phyloP scores from a whole-genome alignment of 441 rosid species.

The Gossypium davidsonii region DNA sequence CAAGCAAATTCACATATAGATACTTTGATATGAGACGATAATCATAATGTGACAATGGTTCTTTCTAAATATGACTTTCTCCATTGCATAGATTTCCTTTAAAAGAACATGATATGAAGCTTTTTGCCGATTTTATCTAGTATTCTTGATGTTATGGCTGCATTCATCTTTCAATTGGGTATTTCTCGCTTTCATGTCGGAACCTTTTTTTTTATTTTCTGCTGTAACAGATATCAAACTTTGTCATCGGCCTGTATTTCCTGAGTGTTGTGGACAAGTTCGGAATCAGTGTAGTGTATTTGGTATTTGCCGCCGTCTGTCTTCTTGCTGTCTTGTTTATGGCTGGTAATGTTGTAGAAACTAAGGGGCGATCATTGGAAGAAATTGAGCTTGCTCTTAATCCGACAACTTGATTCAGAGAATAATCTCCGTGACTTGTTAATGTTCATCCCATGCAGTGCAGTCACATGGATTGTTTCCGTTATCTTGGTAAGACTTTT shows the following conservation, averaged over 20 bases:
- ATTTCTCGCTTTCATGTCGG: background rate
- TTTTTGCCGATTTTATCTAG: background rate
- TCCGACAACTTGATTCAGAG: conserved; percentile 28
- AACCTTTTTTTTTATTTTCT: conserved; percentile 17
- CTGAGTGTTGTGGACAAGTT: conserved; percentile 78
- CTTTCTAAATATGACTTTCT: background rate
- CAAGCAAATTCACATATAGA: background rate
- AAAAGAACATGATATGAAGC: background rate
- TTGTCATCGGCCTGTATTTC: conserved; percentile 86
- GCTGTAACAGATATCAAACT: conserved; percentile 70
- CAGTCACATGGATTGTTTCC: background rate
- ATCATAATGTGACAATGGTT: background rate
- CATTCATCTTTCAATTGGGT: background rate
- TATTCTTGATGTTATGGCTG: background rate
- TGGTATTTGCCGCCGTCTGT: conserved; percentile 75
- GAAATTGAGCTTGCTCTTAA: conserved; percentile 84
- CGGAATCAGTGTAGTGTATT: conserved; percentile 80
- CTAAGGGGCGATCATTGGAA: conserved; percentile 91
- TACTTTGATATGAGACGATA: background rate
- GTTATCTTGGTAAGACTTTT: background rate
- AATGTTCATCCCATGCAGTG: background rate
- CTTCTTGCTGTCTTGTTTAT: conserved; percentile 77
- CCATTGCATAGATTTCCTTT: background rate
- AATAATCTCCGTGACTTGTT: conserved; percentile 19
- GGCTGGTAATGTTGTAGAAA: conserved; percentile 74